phyloP scores from a whole-genome alignment of 805 yeast species.

The Priceomyces melissophilus region DNA sequence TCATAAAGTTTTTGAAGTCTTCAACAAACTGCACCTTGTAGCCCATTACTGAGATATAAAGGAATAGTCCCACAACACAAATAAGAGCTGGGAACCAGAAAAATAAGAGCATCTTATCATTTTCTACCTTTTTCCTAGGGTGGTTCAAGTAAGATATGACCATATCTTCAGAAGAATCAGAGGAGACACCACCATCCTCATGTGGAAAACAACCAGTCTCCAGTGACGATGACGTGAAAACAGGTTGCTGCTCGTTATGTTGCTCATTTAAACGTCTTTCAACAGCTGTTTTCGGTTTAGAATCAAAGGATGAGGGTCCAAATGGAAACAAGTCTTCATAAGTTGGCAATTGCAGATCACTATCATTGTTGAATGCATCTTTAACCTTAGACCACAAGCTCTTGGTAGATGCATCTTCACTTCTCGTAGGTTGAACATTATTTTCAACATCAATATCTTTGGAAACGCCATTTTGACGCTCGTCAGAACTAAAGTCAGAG shows the following conservation, averaged over 20 bases:
- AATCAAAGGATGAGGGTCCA: conserved; percentile 25
- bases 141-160: conserved; percentile 40
- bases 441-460: background rate
- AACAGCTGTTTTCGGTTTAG: conserved; percentile 32
- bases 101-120: conserved; percentile 81
- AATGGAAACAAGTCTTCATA: conserved; percentile 75
- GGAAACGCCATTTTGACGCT: conserved; percentile 1
- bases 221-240: conserved; percentile 5
- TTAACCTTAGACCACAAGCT: conserved; percentile 45
- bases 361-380: conserved; percentile 37
- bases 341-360: conserved; percentile 50
- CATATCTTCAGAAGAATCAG: conserved; percentile 44
- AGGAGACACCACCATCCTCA: conserved; percentile 31
- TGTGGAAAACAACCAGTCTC: conserved; percentile 9
- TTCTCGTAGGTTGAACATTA: conserved; percentile 1
- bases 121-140: conserved; percentile 49
- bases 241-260: conserved; percentile 4
- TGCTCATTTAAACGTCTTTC: conserved; percentile 30
- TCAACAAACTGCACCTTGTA: conserved; percentile 36
- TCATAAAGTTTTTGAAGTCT: conserved; percentile 26
- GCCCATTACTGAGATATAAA: conserved; percentile 40
- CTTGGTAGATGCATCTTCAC: background rate
- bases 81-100: conserved; percentile 86
- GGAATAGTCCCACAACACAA: conserved; percentile 48
- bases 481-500: conserved; percentile 1